Conservation (phyloP, 495 filamentous ascomycete genomes). For the Aspergillus bertholletiae region DNA sequence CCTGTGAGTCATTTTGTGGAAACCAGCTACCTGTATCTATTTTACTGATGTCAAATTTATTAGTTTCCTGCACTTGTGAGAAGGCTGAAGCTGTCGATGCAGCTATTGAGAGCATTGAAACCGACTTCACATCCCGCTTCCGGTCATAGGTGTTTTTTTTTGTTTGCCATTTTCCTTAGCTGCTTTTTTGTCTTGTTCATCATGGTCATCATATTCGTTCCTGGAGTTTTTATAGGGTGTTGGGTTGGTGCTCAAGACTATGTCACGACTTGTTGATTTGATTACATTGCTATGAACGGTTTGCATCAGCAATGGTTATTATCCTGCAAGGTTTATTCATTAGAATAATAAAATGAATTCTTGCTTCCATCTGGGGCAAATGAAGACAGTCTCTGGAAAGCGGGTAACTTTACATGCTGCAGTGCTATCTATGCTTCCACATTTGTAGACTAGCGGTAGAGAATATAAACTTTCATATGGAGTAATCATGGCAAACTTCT, state of each 20-base stretch:
- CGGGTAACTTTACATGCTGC: neutral
- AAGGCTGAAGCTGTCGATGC: conserved; percentile 56
- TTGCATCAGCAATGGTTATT: neutral
- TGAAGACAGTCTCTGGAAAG: neutral
- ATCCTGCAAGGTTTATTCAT: neutral
- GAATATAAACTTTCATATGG: neutral
- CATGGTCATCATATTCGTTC: neutral
- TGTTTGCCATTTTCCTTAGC: conserved; percentile 1
- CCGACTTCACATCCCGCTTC: conserved; percentile 68
- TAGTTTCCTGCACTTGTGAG: conserved; percentile 82
- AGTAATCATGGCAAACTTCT: neutral
- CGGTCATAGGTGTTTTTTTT: conserved; percentile 8
- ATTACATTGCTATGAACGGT: neutral
- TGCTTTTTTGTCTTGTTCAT: neutral
- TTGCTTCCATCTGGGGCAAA: neutral
- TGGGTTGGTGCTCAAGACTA: neutral
- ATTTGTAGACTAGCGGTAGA: too few species aligned
- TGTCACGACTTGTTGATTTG: neutral
- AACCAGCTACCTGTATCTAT: neutral
- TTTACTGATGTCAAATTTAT: neutral
- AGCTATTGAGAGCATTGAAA: conserved; percentile 54
- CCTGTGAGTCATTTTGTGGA: conserved; percentile 48
- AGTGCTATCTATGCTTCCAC: too few species aligned
- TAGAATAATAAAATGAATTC: neutral
- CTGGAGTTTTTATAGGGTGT: neutral